Conservation (phyloP, 768 basidiomycete genomes). For the Zangia roseola region DNA sequence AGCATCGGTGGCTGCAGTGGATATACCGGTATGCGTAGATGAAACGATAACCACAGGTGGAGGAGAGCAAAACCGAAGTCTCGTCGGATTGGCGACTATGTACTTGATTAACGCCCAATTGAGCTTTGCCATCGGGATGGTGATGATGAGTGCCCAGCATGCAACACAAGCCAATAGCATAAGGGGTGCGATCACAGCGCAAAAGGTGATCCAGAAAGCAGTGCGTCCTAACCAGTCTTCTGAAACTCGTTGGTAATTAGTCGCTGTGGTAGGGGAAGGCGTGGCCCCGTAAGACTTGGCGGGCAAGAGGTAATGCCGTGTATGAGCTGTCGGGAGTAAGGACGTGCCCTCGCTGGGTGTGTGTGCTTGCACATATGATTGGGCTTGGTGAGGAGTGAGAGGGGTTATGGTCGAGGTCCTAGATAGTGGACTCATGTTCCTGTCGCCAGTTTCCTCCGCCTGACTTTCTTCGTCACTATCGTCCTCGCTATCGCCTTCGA, state of each 20-base stretch:
- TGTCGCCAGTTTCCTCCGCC: constrained; percentile 18
- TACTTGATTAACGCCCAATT: constrained; percentile 92
- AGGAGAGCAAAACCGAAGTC: constrained; percentile 91
- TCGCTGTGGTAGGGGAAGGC: constrained; percentile 28
- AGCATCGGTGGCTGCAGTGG: constrained; percentile 5
- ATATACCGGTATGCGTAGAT: constrained; percentile 25
- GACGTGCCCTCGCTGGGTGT: constrained; percentile 47
- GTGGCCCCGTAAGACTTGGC: constrained; percentile 74
- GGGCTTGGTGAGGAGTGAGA: constrained; percentile 27
- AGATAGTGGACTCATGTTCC: constrained; percentile 33
- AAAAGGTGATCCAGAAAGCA: constrained; percentile 81
- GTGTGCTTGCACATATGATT: constrained; percentile 6
- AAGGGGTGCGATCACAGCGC: constrained; percentile 79
- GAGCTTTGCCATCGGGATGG: constrained; percentile 97
- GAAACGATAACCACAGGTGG: constrained; percentile 63
- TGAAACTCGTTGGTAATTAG: constrained; percentile 24
- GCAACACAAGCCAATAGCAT: constrained; percentile 84
- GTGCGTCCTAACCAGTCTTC: constrained; percentile 63
- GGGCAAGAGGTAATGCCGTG: constrained; percentile 37
- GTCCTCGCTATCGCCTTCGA: constrained; percentile 71
- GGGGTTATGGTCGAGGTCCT: constrained; percentile 46
- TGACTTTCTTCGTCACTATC: constrained; percentile 42
- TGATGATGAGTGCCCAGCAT: constrained; percentile 94
- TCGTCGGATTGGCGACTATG: constrained; percentile 74
- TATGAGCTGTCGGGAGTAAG: constrained; percentile 35